Evolutionary conservation across 2,329 filamentous ascomycete species (phyloP).

Genomic region (Monilinia aucupariae): DNA sequence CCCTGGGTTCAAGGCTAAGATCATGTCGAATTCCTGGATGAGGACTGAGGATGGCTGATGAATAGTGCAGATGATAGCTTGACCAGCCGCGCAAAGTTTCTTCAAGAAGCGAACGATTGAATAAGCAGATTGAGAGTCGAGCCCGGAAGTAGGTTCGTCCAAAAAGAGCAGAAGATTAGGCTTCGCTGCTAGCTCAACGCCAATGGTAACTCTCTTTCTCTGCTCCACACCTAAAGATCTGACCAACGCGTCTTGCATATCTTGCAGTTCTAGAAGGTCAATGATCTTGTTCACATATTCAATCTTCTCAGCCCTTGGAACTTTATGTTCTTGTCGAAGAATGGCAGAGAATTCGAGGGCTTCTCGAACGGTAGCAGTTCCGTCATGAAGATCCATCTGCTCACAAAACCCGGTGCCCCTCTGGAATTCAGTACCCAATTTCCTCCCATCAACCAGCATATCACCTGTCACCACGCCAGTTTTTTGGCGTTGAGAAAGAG

Average conservation of each 20-base stretch:
- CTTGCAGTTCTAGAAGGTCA: slow-evolving; percentile 56
- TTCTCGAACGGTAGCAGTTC: slow-evolving; percentile 61
- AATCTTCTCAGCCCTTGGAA: slow-evolving; percentile 55
- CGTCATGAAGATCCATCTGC: slow-evolving; percentile 67
- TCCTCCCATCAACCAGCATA: slow-evolving; percentile 65
- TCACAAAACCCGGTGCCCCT: slow-evolving; percentile 66
- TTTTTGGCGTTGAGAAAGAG: slow-evolving; percentile 64
- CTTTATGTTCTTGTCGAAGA: slow-evolving; percentile 52
- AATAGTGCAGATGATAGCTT: slow-evolving; percentile 69
- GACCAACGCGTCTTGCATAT: slow-evolving; percentile 63
- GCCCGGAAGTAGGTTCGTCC: slow-evolving; percentile 66
- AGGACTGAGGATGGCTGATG: slow-evolving; percentile 66
- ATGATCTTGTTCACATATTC: slow-evolving; percentile 63
- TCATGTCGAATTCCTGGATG: slow-evolving; percentile 69
- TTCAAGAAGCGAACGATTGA: slow-evolving; percentile 64
- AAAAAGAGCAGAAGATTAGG: slow-evolving; percentile 63
- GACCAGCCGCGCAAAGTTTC: slow-evolving; percentile 60
- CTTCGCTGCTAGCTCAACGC: slow-evolving; percentile 66
- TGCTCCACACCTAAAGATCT: slow-evolving; percentile 55
- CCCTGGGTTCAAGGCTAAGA: slow-evolving; percentile 61
- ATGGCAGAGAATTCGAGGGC: slow-evolving; percentile 65
- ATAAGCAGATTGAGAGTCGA: slow-evolving; percentile 64
- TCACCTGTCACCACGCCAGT: slow-evolving; percentile 56
- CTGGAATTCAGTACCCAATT: slow-evolving; percentile 58
- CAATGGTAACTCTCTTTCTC: slow-evolving; percentile 67